Base-by-base conservation (phyloP, 495 filamentous ascomycete species). In the Lindgomyces ingoldianus region DNA sequence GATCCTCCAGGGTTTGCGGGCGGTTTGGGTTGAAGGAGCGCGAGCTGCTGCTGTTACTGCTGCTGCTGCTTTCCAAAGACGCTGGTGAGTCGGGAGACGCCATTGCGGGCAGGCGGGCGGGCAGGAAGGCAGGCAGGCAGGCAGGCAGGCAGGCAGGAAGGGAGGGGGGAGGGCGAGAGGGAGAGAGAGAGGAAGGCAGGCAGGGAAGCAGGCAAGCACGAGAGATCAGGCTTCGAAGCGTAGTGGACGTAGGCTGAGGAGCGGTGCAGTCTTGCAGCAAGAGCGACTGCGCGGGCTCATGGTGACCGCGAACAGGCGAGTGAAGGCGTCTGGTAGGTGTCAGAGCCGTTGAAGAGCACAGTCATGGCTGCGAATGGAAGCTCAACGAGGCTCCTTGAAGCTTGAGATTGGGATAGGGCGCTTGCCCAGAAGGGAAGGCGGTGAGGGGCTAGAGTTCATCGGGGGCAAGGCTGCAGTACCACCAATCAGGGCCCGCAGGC, bases 1-100 rank as follows among this genome's bases (percentile, higher is more conserved):
- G 84, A 2, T 83, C 85, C 58, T 94, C 90, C 55, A 94, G 82
- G 14, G 82, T 71, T 6, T 60, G 64, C 4, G 66, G 67, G n/a
- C 67, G 68, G 44, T 63, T 72, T 42, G 58, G 60, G 58, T 62
- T 36, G 19, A 52, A 36, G 21, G 65, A 68, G 10, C 47, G 25
- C 33, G 33, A 39, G 19, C 53, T 39, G 25, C 50, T 52, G 52
- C 68, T 72, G 8, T 53, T 36, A 68, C 61, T 65, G 70, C 68
- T 72, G 8, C 54, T 36, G 70, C 61, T 65, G 70, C 66, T 51
- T 19, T 50, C 45, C 27, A 67, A 67, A 2, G 70, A 72, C 0
- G 70, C 49, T 18, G 70, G 67, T 8, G 70, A 72, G 1, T 29
- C 33, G 4, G 67, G 58, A 60, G 70, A 67, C 6, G 67, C 58